Conservation (phyloP, 805 yeast species). For the Lipomyces mesembrius region DNA sequence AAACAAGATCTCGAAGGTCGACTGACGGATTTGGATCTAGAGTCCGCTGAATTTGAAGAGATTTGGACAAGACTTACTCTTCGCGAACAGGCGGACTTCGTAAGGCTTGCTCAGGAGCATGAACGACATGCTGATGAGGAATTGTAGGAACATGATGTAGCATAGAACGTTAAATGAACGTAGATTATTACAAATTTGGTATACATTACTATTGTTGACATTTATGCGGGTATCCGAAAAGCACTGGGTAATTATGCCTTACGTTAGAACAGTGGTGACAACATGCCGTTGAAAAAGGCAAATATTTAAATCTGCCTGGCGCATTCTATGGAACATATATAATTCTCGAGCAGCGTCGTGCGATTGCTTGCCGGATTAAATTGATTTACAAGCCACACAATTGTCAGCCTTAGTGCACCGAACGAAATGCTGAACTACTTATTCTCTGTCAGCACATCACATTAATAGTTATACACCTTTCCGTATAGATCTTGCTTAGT, state of each 20-base stretch:
- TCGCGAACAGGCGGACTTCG: slow-evolving; percentile 34
- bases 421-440: background rate
- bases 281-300: background rate
- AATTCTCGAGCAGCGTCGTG: background rate
- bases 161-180: background rate
- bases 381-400: background rate
- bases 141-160: background rate
- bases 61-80: slow-evolving; percentile 33
- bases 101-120: slow-evolving; percentile 23
- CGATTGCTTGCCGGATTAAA: background rate
- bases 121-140: slow-evolving; percentile 2
- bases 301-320: background rate
- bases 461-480: slow-evolving; percentile 11
- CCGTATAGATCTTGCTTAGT: slow-evolving; percentile 21
- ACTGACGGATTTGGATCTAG: slow-evolving; percentile 29
- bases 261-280: background rate
- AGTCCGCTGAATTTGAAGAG: slow-evolving; percentile 31
- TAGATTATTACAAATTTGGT: background rate
- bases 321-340: background rate
- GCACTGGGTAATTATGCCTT: background rate
- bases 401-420: background rate
- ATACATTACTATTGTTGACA: slow-evolving; percentile 1
- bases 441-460: background rate
- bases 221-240: background rate
- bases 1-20: slow-evolving; percentile 25